Evolutionary conservation across 768 basidiomycete genomes (phyloP).

Genomic region (Russula vinacea): DNA sequence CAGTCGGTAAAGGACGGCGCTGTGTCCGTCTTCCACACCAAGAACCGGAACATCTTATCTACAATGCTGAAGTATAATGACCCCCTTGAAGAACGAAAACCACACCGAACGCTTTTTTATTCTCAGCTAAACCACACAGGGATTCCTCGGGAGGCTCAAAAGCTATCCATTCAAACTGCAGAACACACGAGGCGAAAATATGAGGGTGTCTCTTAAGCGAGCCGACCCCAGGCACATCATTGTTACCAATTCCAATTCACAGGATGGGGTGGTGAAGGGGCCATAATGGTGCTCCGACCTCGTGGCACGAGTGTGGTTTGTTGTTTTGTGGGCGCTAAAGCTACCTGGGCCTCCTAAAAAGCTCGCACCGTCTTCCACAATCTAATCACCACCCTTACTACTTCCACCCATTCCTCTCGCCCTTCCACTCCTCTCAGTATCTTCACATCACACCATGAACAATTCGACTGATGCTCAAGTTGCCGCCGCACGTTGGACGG

Average conservation of each 20-base stretch:
- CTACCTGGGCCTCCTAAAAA: neutral
- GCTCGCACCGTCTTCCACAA: neutral
- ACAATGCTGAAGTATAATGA: neutral
- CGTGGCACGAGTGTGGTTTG: neutral
- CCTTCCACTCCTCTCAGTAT: neutral
- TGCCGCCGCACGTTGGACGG: neutral
- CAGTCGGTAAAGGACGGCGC: neutral
- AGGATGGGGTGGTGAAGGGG: neutral
- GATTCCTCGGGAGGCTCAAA: neutral
- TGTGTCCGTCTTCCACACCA: neutral
- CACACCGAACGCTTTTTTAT: neutral
- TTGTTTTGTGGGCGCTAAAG: neutral
- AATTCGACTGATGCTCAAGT: neutral
- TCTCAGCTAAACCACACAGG: neutral
- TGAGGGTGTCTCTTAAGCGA: neutral
- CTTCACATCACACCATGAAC: neutral
- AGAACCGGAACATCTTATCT: neutral
- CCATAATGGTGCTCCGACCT: neutral
- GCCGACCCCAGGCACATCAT: neutral
- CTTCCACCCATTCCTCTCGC: neutral
- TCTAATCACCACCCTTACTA: neutral
- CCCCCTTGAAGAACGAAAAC: neutral
- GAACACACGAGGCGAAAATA: neutral
- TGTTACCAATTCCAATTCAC: neutral
- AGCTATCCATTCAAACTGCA: neutral